Base-by-base conservation (phyloP, 2,329 filamentous ascomycete species). In the Neofusicoccum parvum region DNA sequence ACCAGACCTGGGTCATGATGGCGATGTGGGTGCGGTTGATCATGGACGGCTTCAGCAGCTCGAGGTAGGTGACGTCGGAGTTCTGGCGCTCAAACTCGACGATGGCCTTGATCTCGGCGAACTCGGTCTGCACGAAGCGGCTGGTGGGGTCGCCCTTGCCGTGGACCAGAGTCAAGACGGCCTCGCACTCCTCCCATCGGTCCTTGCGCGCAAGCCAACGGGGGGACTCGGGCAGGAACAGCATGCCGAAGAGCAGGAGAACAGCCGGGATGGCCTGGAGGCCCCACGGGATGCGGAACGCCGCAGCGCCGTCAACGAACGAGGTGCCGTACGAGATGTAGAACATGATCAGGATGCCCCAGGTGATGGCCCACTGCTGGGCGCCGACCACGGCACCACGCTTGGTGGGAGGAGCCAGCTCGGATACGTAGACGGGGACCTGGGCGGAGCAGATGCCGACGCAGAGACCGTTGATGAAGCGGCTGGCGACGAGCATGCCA, bases 351-450 rank as follows among this genome's bases (percentile, higher is more conserved):
- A 90, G 73, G 69, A 90, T 90, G 36, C 77, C 88, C 83, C 83
- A 90, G 69, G 90, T 90, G 67, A 93, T 92, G 32, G 89, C 88
- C 81, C 89, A 90, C 75, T 92, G 90, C 74, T 92, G 90, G 49
- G 87, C 85, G 62, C 89, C 87, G 15, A 93, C 88, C 39, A 93
- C 82, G 49, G 87, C 84, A 15, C 89, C 89, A 68, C 89, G 84
- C 70, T 80, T 82, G 39, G 76, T 76, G 1, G 84, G 82, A 53
- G 85, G 85, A 17, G 88, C 86, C 36, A 91, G 81, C 73, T 91
- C 89, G 23, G 87, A 85, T 23, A 90, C 85, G 72, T 90, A 91
- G 37, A 90, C 87, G 3, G 88, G 87, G 2, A 89, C 89, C 70
- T 91, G 87, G 7, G 87, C 86, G 43, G 86, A 89, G 69, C 87